These are phyloP conservation scores for Chrysanthemum seticuspe DNA, from an alignment of 129 eudicot genomes.

Conservation along the genomic window DNA sequence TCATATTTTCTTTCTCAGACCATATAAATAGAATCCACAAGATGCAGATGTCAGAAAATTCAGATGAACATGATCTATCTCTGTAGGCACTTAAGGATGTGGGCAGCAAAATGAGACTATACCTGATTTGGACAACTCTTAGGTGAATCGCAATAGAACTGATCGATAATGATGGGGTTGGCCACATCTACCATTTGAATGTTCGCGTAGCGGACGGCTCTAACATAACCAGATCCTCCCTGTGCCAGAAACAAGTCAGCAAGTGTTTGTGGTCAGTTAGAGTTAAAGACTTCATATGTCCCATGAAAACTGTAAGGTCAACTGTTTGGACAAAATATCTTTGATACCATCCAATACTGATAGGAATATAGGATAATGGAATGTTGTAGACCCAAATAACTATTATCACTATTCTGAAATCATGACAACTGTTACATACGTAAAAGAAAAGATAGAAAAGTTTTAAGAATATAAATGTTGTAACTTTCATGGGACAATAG, in stretches of 20 bases:
- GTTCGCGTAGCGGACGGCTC: constrained; percentile 59
- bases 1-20: background rate
- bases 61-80: background rate
- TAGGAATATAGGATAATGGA: background rate
- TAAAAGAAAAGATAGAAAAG: background rate
- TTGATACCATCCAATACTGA: background rate
- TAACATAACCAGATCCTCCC: constrained; percentile 98
- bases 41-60: constrained; percentile 1
- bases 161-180: constrained; percentile 91
- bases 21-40: constrained; percentile 13
- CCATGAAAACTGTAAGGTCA: background rate
- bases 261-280: too few relatives aligned
- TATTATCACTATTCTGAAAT: background rate
- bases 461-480: background rate
- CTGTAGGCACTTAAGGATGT: constrained; percentile 4
- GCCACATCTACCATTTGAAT: constrained; percentile 81
- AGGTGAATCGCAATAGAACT: constrained; percentile 97
- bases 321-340: background rate
- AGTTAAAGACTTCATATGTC: too few relatives aligned
- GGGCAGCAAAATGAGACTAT: background rate
- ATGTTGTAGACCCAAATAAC: background rate
- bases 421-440: background rate
- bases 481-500: background rate
- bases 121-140: constrained; percentile 80
- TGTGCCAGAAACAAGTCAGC: constrained; percentile 34